Conservation (phyloP, 2,329 filamentous ascomycete species). For the Cytospora piceae region DNA sequence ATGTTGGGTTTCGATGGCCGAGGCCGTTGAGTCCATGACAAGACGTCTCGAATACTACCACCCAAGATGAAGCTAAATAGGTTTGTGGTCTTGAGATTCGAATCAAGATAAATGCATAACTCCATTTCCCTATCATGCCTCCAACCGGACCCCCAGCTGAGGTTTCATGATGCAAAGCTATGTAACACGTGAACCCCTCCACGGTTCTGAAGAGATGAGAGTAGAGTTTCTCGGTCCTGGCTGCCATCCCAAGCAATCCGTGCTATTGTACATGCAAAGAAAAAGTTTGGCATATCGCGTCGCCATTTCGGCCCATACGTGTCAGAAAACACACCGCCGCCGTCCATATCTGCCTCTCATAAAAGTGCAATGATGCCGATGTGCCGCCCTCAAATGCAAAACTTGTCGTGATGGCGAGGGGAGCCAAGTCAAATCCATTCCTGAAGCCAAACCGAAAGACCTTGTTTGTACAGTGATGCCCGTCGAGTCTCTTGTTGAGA, state of each 20-base stretch:
- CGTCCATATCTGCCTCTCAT: not conserved
- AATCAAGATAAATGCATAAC: constrained; percentile 5
- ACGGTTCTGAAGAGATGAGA: constrained; percentile 15
- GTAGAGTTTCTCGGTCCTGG: constrained; percentile 11
- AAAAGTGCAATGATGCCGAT: constrained; percentile 8
- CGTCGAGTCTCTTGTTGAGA: constrained; percentile 2
- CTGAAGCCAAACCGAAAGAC: constrained; percentile 1
- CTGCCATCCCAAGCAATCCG: constrained; percentile 13
- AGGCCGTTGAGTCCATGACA: not conserved
- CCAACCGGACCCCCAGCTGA: constrained; percentile 8
- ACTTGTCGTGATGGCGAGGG: constrained; percentile 7
- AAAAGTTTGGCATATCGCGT: constrained; percentile 2
- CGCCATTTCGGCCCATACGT: not conserved
- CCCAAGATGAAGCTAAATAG: not conserved
- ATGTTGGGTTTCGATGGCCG: not conserved
- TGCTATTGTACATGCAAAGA: constrained; percentile 20
- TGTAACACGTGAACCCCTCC: constrained; percentile 20
- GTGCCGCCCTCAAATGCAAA: constrained; percentile 5
- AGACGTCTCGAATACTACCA: not conserved
- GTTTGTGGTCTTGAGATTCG: not conserved
- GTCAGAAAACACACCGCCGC: not conserved
- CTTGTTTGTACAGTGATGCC: constrained; percentile 12
- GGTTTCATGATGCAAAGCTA: constrained; percentile 17
- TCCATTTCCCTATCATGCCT: constrained; percentile 17
- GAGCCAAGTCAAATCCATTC: not conserved